Evolutionary conservation across 176 grass and related monocot genomes (phyloP).

Genomic region (Poa pratensis): DNA sequence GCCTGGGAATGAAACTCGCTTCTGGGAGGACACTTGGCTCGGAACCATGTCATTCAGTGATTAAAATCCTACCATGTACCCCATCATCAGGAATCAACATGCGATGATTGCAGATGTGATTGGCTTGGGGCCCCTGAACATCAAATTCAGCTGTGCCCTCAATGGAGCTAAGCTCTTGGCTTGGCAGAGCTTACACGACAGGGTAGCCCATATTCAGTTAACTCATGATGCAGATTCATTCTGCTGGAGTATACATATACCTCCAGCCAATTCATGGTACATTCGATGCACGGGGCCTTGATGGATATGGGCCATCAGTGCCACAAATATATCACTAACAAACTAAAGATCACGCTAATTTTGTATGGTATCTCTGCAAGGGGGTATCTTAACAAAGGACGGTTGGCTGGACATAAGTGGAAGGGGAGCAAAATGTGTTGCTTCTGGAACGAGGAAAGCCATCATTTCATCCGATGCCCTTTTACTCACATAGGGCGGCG

Average conservation of each 20-base stretch:
- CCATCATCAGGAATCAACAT: background rate
- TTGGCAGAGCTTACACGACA: background rate
- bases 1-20: background rate
- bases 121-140: background rate
- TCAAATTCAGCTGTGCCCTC: background rate
- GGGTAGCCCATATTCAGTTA: background rate
- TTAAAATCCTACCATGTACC: slow-evolving; percentile 8
- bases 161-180: background rate
- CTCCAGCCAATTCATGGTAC: background rate
- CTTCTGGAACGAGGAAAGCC: background rate
- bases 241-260: slow-evolving; percentile 1
- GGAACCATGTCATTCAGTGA: background rate
- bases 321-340: background rate
- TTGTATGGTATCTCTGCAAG: background rate
- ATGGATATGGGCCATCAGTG: background rate
- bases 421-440: background rate
- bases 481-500: background rate
- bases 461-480: background rate
- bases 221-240: background rate
- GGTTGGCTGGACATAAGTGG: background rate
- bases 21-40: background rate
- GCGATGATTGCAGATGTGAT: background rate
- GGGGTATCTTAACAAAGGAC: background rate
- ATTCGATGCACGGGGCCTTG: background rate
- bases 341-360: background rate